These are phyloP conservation scores for Chimonanthus salicifolius DNA, from an alignment of 164 flowering plant species.

Conservation along the genomic window DNA sequence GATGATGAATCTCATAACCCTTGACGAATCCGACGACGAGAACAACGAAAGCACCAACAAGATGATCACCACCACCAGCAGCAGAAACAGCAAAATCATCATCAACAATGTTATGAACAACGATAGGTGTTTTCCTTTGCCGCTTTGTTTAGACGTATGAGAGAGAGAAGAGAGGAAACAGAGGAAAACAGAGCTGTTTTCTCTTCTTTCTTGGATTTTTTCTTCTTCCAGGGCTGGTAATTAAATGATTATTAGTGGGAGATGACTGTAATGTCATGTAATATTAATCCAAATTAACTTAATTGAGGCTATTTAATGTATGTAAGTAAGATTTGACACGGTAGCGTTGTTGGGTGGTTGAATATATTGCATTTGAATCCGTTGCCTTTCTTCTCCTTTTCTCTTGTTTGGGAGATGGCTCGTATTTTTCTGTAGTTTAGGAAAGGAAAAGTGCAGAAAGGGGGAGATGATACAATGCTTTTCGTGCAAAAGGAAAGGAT, in stretches of 20 bases:
- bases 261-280: neutral
- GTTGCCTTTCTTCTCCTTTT: neutral
- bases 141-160: constrained; percentile 9
- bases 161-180: neutral
- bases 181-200: neutral
- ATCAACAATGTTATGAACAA: neutral
- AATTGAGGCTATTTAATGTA: neutral
- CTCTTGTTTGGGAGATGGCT: no score
- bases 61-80: neutral
- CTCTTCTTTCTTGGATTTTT: neutral
- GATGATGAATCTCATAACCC: constrained; percentile 8
- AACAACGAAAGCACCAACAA: neutral
- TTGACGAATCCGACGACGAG: neutral
- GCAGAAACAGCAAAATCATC: no score
- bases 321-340: neutral
- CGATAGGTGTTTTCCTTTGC: constrained; percentile 2
- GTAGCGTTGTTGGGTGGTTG: neutral
- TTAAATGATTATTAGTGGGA: neutral
- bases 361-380: neutral
- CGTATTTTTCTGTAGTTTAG: neutral
- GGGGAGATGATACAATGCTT: neutral
- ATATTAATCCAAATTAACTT: neutral
- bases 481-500: neutral
- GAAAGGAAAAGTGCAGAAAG: neutral
- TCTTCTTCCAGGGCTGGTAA: neutral